Base-by-base conservation (phyloP, 1,284 basidiomycete genomes). In the Inonotus obliquus region DNA sequence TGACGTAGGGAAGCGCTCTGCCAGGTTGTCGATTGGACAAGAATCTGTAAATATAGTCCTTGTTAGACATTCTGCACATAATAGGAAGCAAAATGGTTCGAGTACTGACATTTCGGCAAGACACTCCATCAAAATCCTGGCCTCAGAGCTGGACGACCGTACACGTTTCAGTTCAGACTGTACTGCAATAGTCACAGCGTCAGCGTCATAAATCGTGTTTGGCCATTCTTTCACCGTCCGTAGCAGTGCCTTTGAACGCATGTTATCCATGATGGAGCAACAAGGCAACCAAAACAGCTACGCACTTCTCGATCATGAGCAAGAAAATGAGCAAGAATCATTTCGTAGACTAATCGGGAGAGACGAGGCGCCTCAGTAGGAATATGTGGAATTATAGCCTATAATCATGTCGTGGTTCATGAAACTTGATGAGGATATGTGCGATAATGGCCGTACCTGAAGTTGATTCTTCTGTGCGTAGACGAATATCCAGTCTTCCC, bases 401-500 rank as follows among this genome's bases (percentile, higher is more conserved):
- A 68, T 14, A 52, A 41, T 32, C 32, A 32, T 4, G 32, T 32
- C 32, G 32, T 32, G 32, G 9, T 4, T 32, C 32, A 32, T 32
- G 4, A 32, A 32, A 9, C 32, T 9, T 4, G 32, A 9, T 32
- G 32, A 32, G 32, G 32, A 32, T 32, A 32, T 9, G 9, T 32
- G 2, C 7, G 7, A 55, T 9, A 14, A 32, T 44, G 52, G 25
- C 44, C 79, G 54, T 64, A 92, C 92, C 69, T 91, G 85, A 19
- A 98, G 76, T 64, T 94, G 86, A 37, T 85, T 83, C 68, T 89
- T 86, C 72, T 96, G 88, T 0, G 91, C 91, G 70, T 97, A 98
- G 9, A 86, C 77, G 70, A 97, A 96, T 71, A 98, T 92, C 90
- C 92, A 97, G 69, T 91, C 86, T 72, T 98, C 96, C 97, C 97